Evolutionary conservation across 345 rosid species (phyloP).

Genomic region (Hibiscus syriacus): DNA sequence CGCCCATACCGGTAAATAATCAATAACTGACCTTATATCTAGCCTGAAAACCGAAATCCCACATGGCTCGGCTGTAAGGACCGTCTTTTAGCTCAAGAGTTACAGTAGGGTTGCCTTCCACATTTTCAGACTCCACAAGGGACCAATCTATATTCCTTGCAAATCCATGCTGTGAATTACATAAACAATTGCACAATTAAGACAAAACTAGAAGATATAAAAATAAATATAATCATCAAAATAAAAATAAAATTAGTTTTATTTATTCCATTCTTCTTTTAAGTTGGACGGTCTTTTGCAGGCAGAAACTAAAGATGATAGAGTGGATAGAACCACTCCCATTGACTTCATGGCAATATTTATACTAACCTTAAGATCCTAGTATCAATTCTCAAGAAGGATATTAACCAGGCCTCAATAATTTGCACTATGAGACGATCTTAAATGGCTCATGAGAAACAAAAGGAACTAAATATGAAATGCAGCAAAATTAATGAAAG

Average conservation of each 20-base stretch:
- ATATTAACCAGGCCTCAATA: background rate
- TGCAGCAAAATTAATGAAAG: background rate
- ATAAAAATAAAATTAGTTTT: background rate
- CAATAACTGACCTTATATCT: slow-evolving; percentile 47
- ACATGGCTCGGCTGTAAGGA: slow-evolving; percentile 83
- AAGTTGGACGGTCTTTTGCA: background rate
- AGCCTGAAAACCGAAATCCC: slow-evolving; percentile 90
- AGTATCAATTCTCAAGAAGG: background rate
- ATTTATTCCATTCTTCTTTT: background rate
- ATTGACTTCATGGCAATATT: background rate
- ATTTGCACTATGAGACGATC: background rate
- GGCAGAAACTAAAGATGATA: background rate
- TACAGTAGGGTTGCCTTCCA: slow-evolving; percentile 52
- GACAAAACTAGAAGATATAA: background rate
- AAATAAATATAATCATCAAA: background rate
- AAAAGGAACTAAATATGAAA: background rate
- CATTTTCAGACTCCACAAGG: slow-evolving; percentile 46
- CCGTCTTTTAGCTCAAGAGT: slow-evolving; percentile 81
- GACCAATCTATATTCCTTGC: slow-evolving; percentile 97
- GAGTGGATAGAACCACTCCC: no score
- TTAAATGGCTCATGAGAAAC: background rate
- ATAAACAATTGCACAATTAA: slow-evolving; percentile 10
- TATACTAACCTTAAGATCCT: background rate
- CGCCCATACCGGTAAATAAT: slow-evolving; percentile 1
- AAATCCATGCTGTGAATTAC: slow-evolving; percentile 71